A percentile compares a stretch with the other conserved stretches of the same genome.
phyloP scores from a whole-genome alignment of 345 rosid genomes.

The Cardamine chenopodiifolia region DNA sequence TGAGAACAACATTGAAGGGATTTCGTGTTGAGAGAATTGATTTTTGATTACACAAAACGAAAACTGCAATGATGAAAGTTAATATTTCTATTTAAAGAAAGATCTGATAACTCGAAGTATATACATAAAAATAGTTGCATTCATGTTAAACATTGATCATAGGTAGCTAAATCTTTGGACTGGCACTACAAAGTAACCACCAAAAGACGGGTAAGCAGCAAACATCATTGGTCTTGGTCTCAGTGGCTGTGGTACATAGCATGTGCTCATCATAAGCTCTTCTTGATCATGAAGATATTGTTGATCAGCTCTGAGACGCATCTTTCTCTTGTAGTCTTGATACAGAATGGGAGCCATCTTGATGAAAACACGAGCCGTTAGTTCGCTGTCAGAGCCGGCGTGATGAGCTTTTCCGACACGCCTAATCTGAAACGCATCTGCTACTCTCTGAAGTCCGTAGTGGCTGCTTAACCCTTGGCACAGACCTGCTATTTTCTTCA shows the following conservation, averaged over 20 bases:
- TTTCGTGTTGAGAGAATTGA: neutral
- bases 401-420: constrained; percentile 33
- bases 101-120: neutral
- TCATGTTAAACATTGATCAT: neutral
- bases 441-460: constrained; percentile 18
- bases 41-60: neutral
- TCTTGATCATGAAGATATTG: neutral
- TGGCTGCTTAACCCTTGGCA: neutral
- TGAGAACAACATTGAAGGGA: too few species aligned
- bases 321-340: neutral
- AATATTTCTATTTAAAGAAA: neutral
- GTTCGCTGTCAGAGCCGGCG: constrained; percentile 35
- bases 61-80: neutral
- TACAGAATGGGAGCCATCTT: neutral
- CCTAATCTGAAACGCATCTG: neutral
- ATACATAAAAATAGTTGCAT: neutral
- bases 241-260: neutral
- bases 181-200: neutral
- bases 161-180: neutral
- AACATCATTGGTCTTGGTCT: neutral
- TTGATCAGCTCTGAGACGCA: neutral
- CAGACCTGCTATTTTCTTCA: neutral
- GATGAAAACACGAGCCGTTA: constrained; percentile 5
- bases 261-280: neutral
- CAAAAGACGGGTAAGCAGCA: neutral